phyloP scores from a whole-genome alignment of 2,329 filamentous ascomycete genomes.

The Lachnellula cervina region DNA sequence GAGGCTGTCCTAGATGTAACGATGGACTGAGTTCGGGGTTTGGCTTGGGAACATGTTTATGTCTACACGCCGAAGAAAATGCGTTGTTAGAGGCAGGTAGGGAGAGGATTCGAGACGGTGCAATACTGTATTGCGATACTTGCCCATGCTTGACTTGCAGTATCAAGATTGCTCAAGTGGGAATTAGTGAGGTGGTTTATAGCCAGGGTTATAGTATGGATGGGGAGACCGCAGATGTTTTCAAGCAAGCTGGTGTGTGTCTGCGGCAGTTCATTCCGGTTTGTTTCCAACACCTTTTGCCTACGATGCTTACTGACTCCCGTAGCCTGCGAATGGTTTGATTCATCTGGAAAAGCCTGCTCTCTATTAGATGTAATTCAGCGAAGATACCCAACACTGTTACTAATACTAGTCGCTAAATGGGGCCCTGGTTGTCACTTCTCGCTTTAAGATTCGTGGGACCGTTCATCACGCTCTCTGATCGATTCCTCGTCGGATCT shows the following conservation, averaged over 20 bases:
- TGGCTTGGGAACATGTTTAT: slow-evolving; percentile 80
- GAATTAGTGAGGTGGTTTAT: slow-evolving; percentile 93
- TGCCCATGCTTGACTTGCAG: slow-evolving; percentile 97
- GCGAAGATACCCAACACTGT: not conserved
- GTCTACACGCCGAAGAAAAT: slow-evolving; percentile 98
- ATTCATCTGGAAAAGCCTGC: slow-evolving; percentile 52
- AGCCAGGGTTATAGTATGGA: slow-evolving; percentile 95
- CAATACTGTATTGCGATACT: slow-evolving; percentile 89
- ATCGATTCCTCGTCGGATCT: not conserved
- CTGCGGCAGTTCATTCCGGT: slow-evolving; percentile 86
- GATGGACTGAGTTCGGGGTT: slow-evolving; percentile 63
- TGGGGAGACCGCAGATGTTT: slow-evolving; percentile 72
- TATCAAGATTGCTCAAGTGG: slow-evolving; percentile 97
- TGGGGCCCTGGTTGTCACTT: too few species aligned
- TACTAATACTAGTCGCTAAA: too few species aligned
- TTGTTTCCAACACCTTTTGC: slow-evolving; percentile 34
- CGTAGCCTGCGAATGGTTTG: slow-evolving; percentile 57
- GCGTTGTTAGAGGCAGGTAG: slow-evolving; percentile 89
- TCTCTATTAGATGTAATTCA: slow-evolving; percentile 10
- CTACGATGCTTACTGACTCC: slow-evolving; percentile 10
- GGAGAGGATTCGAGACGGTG: slow-evolving; percentile 77
- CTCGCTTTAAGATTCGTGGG: too few species aligned
- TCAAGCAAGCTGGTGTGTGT: slow-evolving; percentile 76
- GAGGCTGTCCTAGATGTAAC: slow-evolving; percentile 87
- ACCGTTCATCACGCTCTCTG: too few species aligned